These are phyloP conservation scores for Panicum hallii DNA, from an alignment of 202 grass and related monocot genomes.

Conservation along the genomic window DNA sequence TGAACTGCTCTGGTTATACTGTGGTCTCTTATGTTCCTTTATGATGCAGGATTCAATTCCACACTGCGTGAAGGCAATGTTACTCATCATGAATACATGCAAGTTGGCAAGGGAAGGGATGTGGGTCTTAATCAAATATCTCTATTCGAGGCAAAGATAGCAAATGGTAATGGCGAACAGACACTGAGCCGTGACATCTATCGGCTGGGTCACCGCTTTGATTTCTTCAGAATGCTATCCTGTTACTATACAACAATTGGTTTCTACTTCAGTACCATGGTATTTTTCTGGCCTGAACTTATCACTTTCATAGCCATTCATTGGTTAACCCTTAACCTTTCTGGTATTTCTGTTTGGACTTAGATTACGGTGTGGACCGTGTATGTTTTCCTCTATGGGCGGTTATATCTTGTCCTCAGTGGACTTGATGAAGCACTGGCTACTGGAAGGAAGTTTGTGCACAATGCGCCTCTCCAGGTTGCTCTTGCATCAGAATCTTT, in stretches of 20 bases:
- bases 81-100: conserved; percentile 99
- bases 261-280: conserved; percentile 98
- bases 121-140: conserved; percentile 99
- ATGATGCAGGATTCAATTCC: conserved; percentile 84
- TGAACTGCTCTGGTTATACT: conserved; percentile 18
- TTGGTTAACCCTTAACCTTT: conserved; percentile 16
- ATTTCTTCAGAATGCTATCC: conserved; percentile 98
- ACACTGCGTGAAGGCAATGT: conserved; percentile 98
- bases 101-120: conserved; percentile 99
- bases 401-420: conserved; percentile 88
- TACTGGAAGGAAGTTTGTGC: conserved; percentile 75
- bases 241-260: conserved; percentile 98
- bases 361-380: conserved; percentile 93
- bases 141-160: conserved; percentile 98
- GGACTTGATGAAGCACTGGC: conserved; percentile 82
- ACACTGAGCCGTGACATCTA: conserved; percentile 96
- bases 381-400: conserved; percentile 96
- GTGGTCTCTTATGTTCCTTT: conserved; percentile 27
- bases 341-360: conserved; percentile 4
- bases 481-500: conserved; percentile 96
- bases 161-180: conserved; percentile 97
- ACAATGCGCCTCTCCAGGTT: conserved; percentile 88
- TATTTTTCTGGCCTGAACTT: conserved; percentile 44
- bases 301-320: conserved; percentile 11
- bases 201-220: conserved; percentile 90